Conservation (phyloP, 495 filamentous ascomycete genomes). For the Tuber aestivum region DNA sequence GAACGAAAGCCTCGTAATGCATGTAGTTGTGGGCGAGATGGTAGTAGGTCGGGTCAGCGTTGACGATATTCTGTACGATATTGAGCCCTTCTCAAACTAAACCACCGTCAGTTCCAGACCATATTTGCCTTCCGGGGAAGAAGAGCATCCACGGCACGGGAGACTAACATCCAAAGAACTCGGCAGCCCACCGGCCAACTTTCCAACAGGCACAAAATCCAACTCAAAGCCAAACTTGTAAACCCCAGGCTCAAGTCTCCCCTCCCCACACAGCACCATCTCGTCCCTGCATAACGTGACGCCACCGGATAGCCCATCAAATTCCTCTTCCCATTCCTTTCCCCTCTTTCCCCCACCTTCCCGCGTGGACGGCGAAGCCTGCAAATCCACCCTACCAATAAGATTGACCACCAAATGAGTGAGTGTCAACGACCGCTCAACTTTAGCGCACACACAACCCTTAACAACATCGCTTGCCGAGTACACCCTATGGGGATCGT, state of each 20-base stretch:
- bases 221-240: conserved; percentile 94
- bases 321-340: conserved; percentile 53
- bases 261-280: conserved; percentile 81
- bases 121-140: conserved; percentile 20
- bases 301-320: conserved; percentile 71
- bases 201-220: conserved; percentile 66
- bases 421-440: conserved; percentile 74
- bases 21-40: conserved; percentile 69
- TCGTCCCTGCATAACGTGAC: conserved; percentile 88
- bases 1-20: conserved; percentile 71
- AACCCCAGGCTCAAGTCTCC: conserved; percentile 71
- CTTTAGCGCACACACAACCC: conserved; percentile 73
- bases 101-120: conserved; percentile 16
- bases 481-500: conserved; percentile 86
- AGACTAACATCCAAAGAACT: conserved; percentile 85
- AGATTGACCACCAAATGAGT: conserved; percentile 85
- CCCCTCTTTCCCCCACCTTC: conserved; percentile 46
- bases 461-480: conserved; percentile 57
- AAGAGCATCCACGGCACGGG: conserved; percentile 4
- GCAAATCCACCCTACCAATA: conserved; percentile 73
- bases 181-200: conserved; percentile 56
- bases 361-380: conserved; percentile 42
- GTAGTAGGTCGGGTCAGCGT: conserved; percentile 86
- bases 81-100: conserved; percentile 91
- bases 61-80: conserved; percentile 82